Evolutionary conservation across 768 basidiomycete species (phyloP).

Genomic region (Lyophyllum atratum): DNA sequence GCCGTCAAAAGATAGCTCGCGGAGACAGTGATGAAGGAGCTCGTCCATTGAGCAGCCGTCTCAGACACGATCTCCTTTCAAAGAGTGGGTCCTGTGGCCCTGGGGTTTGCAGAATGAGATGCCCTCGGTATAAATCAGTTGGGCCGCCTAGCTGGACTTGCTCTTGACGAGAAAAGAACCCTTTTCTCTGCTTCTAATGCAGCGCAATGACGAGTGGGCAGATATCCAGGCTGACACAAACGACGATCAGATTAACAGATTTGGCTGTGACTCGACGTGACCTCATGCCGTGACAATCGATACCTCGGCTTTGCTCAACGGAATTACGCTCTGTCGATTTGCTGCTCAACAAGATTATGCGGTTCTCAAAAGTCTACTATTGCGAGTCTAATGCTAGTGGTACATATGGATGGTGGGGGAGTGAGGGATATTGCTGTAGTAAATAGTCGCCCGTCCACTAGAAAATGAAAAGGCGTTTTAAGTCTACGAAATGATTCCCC

Average conservation of each 20-base stretch:
- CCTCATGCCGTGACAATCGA: conserved; percentile 12
- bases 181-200: conserved; percentile 3
- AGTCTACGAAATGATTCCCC: conserved; percentile 13
- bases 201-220: conserved; percentile 5
- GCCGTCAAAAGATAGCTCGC: conserved; percentile 88
- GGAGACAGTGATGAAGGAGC: conserved; percentile 79
- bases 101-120: neutral
- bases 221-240: conserved; percentile 3
- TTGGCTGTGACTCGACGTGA: conserved; percentile 13
- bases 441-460: conserved; percentile 7
- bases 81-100: neutral
- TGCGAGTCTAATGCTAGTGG: conserved; percentile 11
- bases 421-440: conserved; percentile 3
- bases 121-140: neutral
- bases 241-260: conserved; percentile 13
- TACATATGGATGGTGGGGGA: conserved; percentile 13
- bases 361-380: conserved; percentile 8
- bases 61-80: neutral
- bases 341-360: neutral
- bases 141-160: conserved; percentile 12
- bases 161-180: conserved; percentile 15
- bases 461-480: conserved; percentile 14
- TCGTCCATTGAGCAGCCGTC: conserved; percentile 65
- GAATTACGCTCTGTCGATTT: conserved; percentile 3
- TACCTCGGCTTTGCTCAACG: conserved; percentile 15